A percentile compares a stretch with the other conserved stretches of the same genome.
phyloP scores from a whole-genome alignment of 208 protist genomes.

The Trypanosoma melophagium region DNA sequence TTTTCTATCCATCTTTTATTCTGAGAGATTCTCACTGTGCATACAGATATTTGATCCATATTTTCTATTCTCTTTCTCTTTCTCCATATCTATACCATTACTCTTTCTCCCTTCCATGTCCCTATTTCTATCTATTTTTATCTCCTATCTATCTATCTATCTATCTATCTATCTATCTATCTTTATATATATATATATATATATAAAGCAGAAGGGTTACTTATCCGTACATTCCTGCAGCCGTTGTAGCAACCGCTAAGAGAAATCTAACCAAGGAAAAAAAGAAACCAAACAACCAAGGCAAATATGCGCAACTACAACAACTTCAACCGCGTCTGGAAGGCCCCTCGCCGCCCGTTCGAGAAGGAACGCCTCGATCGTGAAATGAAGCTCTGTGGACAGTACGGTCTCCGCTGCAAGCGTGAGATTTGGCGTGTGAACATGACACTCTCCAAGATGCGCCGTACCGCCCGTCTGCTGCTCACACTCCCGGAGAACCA shows the following conservation, averaged over 20 bases:
- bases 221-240: no score
- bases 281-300: no score
- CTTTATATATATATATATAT: no score
- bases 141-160: neutral
- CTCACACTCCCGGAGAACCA: slow-evolving; percentile 99
- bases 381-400: slow-evolving; percentile 99
- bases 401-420: slow-evolving; percentile 99
- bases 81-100: no score
- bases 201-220: slow-evolving; percentile 11
- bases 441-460: slow-evolving; percentile 98
- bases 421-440: slow-evolving; percentile 99
- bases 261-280: no score
- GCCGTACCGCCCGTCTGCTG: slow-evolving; percentile 97
- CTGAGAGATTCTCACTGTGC: no score
- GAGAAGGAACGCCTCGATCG: slow-evolving; percentile 99
- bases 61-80: no score
- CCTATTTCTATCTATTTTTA: neutral
- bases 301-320: slow-evolving; percentile 93
- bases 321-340: slow-evolving; percentile 96
- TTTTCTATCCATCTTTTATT: no score
- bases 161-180: slow-evolving; percentile 1
- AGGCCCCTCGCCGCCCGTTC: slow-evolving; percentile 98
- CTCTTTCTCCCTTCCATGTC: no score
- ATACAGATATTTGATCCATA: no score
- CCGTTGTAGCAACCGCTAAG: no score